Evolutionary conservation across 1,284 basidiomycete genomes (phyloP).

Genomic region (Microbotryum saponariae): DNA sequence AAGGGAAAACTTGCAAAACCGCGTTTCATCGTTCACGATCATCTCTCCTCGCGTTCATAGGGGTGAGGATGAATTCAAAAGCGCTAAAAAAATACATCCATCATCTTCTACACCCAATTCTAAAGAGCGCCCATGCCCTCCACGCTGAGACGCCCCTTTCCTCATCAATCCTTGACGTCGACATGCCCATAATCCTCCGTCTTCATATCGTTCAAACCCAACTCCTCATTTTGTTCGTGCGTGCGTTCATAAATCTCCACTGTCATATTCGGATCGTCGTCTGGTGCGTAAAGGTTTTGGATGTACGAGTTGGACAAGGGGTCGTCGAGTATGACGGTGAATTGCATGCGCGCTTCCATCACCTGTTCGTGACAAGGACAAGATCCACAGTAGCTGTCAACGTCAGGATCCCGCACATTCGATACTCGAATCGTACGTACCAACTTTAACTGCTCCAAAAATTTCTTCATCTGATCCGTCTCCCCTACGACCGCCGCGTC

Average conservation of each 20-base stretch:
- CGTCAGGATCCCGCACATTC: background rate
- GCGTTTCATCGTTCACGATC: too few species aligned
- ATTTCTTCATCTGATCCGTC: conserved; percentile 58
- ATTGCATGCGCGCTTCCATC: conserved; percentile 65
- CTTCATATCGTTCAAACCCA: conserved; percentile 94
- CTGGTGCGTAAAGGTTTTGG: conserved; percentile 67
- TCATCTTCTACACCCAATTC: too few species aligned
- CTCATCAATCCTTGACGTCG: background rate
- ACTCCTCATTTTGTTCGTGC: conserved; percentile 87
- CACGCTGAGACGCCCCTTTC: background rate
- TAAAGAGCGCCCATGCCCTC: too few species aligned
- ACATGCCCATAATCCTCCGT: conserved; percentile 63
- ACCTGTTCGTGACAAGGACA: conserved; percentile 47
- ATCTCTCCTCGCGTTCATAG: too few species aligned
- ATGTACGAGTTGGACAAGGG: conserved; percentile 92
- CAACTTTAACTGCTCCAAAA: conserved; percentile 71
- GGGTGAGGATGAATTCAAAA: too few species aligned
- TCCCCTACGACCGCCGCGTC: conserved; percentile 53
- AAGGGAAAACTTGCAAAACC: too few species aligned
- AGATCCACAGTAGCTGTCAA: background rate
- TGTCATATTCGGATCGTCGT: conserved; percentile 44
- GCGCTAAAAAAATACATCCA: too few species aligned
- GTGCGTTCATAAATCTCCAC: conserved; percentile 75
- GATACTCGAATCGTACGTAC: conserved; percentile 40
- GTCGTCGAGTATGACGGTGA: conserved; percentile 91